Evolutionary conservation across 1,284 basidiomycete genomes (phyloP).

Genomic region (Polyporus tsugae): DNA sequence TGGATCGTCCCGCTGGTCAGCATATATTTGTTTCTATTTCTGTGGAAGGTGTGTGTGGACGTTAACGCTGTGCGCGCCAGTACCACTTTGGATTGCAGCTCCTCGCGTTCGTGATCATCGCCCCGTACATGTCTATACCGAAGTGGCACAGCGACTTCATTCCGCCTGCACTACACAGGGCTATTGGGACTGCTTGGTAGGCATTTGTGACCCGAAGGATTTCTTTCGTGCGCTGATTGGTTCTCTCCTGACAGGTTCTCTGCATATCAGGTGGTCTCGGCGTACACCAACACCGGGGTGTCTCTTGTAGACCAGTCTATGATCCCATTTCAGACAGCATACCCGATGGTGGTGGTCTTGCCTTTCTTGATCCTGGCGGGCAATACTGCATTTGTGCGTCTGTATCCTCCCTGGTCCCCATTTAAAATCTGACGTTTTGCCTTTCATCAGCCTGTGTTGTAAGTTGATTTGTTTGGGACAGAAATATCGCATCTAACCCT

Average conservation of each 20-base stretch:
- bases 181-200: constrained; percentile 69
- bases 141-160: constrained; percentile 65
- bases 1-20: constrained; percentile 70
- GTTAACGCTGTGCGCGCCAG: constrained; percentile 44
- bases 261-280: constrained; percentile 86
- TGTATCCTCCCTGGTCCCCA: background rate
- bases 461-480: constrained; percentile 1
- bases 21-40: background rate
- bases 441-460: constrained; percentile 32
- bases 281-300: constrained; percentile 91
- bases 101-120: constrained; percentile 62
- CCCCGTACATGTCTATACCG: constrained; percentile 73
- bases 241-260: constrained; percentile 70
- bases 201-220: background rate
- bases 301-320: constrained; percentile 92
- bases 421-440: background rate
- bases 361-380: constrained; percentile 85
- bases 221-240: background rate
- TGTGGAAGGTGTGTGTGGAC: constrained; percentile 6
- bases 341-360: constrained; percentile 78
- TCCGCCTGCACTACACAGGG: constrained; percentile 60
- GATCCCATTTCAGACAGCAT: constrained; percentile 88
- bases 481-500: background rate
- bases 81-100: constrained; percentile 59
- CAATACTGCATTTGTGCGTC: constrained; percentile 90